Evolutionary conservation across 306 rosid species (phyloP), one percentile per base, ranked within the genome.

Genomic region (Sicyos edulis): DNA sequence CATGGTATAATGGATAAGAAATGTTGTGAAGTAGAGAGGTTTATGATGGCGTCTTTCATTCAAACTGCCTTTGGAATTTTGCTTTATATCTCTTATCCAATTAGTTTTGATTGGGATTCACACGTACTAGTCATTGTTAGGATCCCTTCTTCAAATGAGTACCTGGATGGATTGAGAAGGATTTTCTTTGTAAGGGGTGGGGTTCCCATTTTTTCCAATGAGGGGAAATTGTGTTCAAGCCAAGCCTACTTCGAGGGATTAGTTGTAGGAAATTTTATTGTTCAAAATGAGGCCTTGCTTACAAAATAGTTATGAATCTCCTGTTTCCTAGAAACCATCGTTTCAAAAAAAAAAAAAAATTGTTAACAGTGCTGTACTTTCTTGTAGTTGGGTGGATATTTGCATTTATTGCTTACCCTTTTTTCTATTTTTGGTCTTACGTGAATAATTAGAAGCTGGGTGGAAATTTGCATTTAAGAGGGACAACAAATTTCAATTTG

Each of bases 1-100:
- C 15, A 63, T n/a, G 22, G 51, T 20, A 34, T 63, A 0, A 20
- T 63, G 70, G 70, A 63, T 17, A 40, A 64, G 70, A 40, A 64
- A 64, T 34, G 52, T 16, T 64, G 1, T 60, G 11, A 60, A 32
- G 4, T 63, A 3, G 13, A 32, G 21, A 40, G 70, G 40, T n/a
- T 9, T 57, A 37, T 64, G 70, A 4, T 65, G 29, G 13, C 7
- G 4, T 19, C 15, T 19, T 64, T 17, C 5, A 12, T 59, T 34
- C 11, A 12, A 20, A 10, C 37, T 10, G 16, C 7, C 16, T 24
- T 24, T 5, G 53, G 16, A 63, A 37, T 8, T 12, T 63, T 63
- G 8, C 13, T n/a, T 63, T 16, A 10, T 56, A 16, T 63, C 50
- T 59, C 66, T 59, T 58, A 58, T 22, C 65, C 65, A 26, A 6